Evolutionary conservation across 2,329 filamentous ascomycete species (phyloP), one percentile per base, ranked within the genome.

Genomic region (Beauveria scarabaeidicola): DNA sequence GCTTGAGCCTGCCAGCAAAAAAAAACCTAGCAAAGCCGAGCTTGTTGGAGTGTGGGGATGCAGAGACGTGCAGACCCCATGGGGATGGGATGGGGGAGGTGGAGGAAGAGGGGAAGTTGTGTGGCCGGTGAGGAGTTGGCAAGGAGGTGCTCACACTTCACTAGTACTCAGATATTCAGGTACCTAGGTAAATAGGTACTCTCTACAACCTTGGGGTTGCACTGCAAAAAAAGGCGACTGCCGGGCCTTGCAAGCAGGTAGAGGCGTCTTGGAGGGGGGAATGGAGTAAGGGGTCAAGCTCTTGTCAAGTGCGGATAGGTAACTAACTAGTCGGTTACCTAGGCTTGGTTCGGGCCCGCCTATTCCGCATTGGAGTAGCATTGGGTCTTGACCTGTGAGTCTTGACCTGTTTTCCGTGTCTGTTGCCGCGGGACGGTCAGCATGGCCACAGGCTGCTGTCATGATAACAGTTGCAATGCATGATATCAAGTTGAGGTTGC

Each of bases 331-430:
- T 41, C 27, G 10, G 53, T 38, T 29, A 10, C 25, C 60, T 63
- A 61, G 62, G 61, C 61, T 41, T 23, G 21, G 32, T 36, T 66
- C 64, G 63, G 66, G 65, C 65, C 67, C 38, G 52, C 38, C 52
- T 40, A 65, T 72, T 74, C 72, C 72, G 73, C 73, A 74, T 73
- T 72, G 70, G 69, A 73, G 71, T 72, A 72, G 64, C 32, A 38
- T 23, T 29, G 23, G 52, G 23, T 44, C 25, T 32, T 32, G 52
- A 29, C n/a, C n/a, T n/a, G n/a, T 43, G 41, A 46, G 52, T n/a
- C 13, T 15, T n/a, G 23, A 8, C 21, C 19, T 53, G 36, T 41
- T 21, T 53, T 23, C 51, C 38, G 38, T 41, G 27, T 53, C 51
- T 43, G 36, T 23, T 27, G 36, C 23, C 32, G 32, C 32, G 32